Evolutionary conservation across 2,329 filamentous ascomycete genomes (phyloP).

Genomic region (Pseudogymnoascus sp.): DNA sequence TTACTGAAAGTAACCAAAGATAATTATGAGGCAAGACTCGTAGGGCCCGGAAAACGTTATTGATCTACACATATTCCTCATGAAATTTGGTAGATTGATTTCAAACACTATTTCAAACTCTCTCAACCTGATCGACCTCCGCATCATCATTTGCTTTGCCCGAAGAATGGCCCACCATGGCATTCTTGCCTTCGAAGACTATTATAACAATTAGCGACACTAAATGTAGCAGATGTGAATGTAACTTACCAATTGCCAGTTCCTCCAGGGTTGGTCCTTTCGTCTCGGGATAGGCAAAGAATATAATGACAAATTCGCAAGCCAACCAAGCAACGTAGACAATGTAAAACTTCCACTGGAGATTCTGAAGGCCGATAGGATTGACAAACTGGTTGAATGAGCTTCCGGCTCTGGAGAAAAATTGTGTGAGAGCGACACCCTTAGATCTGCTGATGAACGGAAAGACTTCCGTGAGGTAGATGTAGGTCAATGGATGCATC

Average conservation of each 20-base stretch:
- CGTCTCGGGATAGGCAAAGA: slow-evolving; percentile 31
- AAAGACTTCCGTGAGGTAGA: slow-evolving; percentile 14
- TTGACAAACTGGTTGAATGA: slow-evolving; percentile 33
- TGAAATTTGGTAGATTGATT: background rate
- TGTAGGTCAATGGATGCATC: slow-evolving; percentile 11
- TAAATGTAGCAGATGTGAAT: background rate
- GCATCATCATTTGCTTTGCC: background rate
- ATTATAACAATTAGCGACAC: background rate
- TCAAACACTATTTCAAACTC: background rate
- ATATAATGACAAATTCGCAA: slow-evolving; percentile 13
- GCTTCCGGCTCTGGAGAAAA: slow-evolving; percentile 8
- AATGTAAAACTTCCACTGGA: slow-evolving; percentile 35
- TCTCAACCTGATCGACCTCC: background rate
- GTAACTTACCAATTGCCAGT: slow-evolving; percentile 25
- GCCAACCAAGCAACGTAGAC: slow-evolving; percentile 30
- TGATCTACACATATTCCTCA: background rate
- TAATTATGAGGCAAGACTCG: too few relatives aligned
- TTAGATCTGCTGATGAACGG: slow-evolving; percentile 11
- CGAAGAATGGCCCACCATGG: background rate
- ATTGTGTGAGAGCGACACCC: slow-evolving; percentile 3
- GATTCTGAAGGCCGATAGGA: slow-evolving; percentile 32
- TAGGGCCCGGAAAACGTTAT: too few relatives aligned
- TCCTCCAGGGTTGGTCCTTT: slow-evolving; percentile 35
- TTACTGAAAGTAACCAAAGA: background rate
- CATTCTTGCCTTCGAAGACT: background rate